These are phyloP conservation scores for Euphorbia tirucalli DNA, from an alignment of 345 rosid genomes.

Conservation along the genomic window DNA sequence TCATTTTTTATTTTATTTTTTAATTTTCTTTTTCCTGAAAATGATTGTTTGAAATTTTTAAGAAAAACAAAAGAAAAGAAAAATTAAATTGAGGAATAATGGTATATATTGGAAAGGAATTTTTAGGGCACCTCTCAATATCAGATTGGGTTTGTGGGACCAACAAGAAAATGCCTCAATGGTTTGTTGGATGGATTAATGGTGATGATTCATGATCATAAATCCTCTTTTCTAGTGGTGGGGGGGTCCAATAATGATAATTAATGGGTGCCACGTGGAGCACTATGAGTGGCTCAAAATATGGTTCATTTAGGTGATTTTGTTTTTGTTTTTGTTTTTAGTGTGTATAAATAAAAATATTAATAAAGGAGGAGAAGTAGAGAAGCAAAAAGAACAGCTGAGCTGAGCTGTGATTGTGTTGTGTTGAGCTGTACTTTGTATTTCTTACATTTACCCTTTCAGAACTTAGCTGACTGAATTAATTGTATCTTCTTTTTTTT, in stretches of 20 bases:
- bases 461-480: neutral
- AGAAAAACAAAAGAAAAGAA: neutral
- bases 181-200: constrained; percentile 5
- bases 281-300: neutral
- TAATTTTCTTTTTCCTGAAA: neutral
- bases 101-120: neutral
- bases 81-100: neutral
- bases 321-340: neutral
- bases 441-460: neutral
- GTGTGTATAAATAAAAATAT: neutral
- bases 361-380: neutral
- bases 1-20: neutral
- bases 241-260: neutral
- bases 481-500: neutral
- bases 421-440: constrained; percentile 5
- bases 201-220: constrained; percentile 12
- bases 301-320: neutral
- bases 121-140: neutral
- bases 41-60: neutral
- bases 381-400: no score
- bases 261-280: constrained; percentile 13
- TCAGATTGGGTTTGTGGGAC: neutral
- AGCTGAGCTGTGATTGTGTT: constrained; percentile 3
- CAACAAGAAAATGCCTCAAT: neutral
- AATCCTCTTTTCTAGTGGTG: neutral